Percentiles rank a stretch among this genome's conserved stretches.
Conservation (phyloP, 441 rosid genomes). For the Populus tomentosa region DNA sequence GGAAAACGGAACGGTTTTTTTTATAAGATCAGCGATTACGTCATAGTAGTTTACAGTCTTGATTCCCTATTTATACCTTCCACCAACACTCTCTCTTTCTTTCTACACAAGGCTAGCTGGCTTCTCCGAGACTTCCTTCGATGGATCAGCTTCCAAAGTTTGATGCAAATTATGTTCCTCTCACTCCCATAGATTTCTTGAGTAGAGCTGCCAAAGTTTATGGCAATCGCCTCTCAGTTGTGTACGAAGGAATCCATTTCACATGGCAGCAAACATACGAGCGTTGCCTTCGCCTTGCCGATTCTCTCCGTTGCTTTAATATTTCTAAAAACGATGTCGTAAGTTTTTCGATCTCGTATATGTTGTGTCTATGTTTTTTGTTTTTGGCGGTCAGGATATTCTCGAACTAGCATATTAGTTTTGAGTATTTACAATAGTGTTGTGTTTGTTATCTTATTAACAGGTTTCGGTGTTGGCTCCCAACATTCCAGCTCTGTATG, state of each 20-base stretch:
- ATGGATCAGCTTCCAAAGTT: slow-evolving; percentile 51
- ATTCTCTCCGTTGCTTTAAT: slow-evolving; percentile 48
- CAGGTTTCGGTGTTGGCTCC: slow-evolving; percentile 73
- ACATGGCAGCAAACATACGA: slow-evolving; percentile 60
- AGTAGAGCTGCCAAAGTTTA: slow-evolving; percentile 52
- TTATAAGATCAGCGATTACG: no score
- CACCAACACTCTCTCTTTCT: not conserved
- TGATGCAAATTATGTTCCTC: slow-evolving; percentile 53
- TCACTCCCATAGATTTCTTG: slow-evolving; percentile 62
- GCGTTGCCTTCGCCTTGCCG: slow-evolving; percentile 62
- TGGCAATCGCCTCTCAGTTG: slow-evolving; percentile 49
- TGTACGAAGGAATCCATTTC: slow-evolving; percentile 45
- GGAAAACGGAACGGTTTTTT: no score
- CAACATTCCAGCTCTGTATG: slow-evolving; percentile 66
- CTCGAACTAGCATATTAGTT: not conserved
- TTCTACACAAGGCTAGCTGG: not conserved
- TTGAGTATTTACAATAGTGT: not conserved
- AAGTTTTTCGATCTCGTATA: slow-evolving; percentile 7
- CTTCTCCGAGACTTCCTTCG: not conserved
- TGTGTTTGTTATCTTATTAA: not conserved
- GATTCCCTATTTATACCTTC: not conserved
- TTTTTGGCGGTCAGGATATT: no score
- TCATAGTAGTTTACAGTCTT: no score
- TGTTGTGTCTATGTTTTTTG: not conserved
- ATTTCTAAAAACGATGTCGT: slow-evolving; percentile 48